phyloP scores from a whole-genome alignment of 2,329 filamentous ascomycete genomes.

The Nemania sp. region DNA sequence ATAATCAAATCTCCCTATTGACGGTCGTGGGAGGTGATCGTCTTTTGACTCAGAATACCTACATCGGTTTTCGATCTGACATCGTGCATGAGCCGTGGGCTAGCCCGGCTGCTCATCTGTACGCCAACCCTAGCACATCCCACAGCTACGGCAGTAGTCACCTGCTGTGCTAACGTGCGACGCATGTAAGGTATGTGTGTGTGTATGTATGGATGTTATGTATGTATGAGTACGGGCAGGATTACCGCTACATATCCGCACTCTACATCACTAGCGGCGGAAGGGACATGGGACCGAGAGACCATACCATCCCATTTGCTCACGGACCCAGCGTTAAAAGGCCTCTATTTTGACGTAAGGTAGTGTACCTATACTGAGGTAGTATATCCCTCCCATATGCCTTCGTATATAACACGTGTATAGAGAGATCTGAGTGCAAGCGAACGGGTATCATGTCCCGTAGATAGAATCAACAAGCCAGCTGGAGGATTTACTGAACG shows the following conservation, averaged over 20 bases:
- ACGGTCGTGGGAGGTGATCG: slow-evolving; percentile 32
- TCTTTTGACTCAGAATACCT: slow-evolving; percentile 35
- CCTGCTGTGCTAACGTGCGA: slow-evolving; percentile 35
- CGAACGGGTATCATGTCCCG: neutral
- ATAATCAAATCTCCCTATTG: slow-evolving; percentile 19
- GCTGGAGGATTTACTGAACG: slow-evolving; percentile 30
- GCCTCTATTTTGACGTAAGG: slow-evolving; percentile 7
- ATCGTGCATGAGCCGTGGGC: slow-evolving; percentile 41
- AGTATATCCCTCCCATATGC: no score
- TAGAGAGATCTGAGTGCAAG: slow-evolving; percentile 1
- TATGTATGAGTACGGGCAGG: slow-evolving; percentile 32
- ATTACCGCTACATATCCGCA: slow-evolving; percentile 42
- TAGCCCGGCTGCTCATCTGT: slow-evolving; percentile 32
- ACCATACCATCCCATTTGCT: neutral
- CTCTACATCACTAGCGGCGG: slow-evolving; percentile 42
- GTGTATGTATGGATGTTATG: slow-evolving; percentile 2
- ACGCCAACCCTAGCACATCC: slow-evolving; percentile 28
- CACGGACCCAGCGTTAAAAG: slow-evolving; percentile 6
- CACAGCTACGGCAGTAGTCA: slow-evolving; percentile 29
- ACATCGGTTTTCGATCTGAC: slow-evolving; percentile 38
- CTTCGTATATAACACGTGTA: no score
- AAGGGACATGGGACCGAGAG: slow-evolving; percentile 28
- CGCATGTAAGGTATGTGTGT: slow-evolving; percentile 30
- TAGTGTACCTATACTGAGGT: no score
- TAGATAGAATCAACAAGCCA: slow-evolving; percentile 25